Evolutionary conservation across 192 early-diverging fungal species (phyloP).

Genomic region (Linnemannia schmuckeri): DNA sequence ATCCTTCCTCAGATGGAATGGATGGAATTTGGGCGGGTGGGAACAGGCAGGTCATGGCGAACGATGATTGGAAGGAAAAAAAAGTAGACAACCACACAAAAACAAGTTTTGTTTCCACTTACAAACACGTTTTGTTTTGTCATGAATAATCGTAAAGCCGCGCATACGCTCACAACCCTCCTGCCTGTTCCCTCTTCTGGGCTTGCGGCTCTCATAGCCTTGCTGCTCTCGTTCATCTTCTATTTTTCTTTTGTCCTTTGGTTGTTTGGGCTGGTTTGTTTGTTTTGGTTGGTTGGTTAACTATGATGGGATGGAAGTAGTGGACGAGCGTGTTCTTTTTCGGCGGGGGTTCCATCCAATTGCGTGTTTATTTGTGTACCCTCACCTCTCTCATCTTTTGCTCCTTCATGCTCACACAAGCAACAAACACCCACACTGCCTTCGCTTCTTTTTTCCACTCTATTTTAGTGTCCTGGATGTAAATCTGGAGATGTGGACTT

Average conservation of each 20-base stretch:
- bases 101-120: background rate
- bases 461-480: conserved; percentile 54
- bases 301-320: background rate
- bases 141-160: background rate
- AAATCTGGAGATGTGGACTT: conserved; percentile 55
- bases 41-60: background rate
- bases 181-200: background rate
- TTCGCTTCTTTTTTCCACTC: background rate
- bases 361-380: background rate
- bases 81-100: background rate
- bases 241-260: conserved; percentile 3
- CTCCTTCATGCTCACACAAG: background rate
- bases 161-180: background rate
- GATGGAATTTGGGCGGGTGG: background rate
- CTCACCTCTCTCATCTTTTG: background rate
- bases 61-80: background rate
- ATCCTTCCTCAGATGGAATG: background rate
- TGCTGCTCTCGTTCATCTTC: conserved; percentile 3
- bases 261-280: background rate
- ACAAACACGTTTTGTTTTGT: conserved; percentile 5
- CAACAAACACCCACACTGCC: too few relatives aligned
- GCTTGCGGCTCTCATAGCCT: background rate
- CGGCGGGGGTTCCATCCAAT: background rate
- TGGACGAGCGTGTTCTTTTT: too few relatives aligned
- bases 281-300: background rate